These are phyloP conservation scores for Aspergillus intermedius DNA, from an alignment of 2,329 filamentous ascomycete species.

Conservation along the genomic window DNA sequence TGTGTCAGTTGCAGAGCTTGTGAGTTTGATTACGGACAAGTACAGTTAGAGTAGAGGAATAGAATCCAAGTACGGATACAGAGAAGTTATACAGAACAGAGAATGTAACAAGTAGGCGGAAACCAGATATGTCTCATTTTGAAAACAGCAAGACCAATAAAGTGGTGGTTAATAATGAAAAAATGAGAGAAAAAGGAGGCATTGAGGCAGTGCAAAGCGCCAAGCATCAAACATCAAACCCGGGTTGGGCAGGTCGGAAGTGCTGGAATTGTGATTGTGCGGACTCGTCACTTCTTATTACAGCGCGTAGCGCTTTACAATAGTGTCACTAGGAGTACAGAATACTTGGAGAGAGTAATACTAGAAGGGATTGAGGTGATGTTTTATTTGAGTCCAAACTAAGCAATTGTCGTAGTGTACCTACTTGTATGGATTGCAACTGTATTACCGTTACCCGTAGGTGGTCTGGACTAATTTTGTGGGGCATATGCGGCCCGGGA, in stretches of 20 bases:
- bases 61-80: too few species aligned
- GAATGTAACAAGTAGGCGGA: too few species aligned
- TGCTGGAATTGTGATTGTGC: not conserved
- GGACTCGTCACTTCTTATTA: not conserved
- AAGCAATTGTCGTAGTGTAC: not conserved
- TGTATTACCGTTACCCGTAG: not conserved
- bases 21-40: too few species aligned
- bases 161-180: too few species aligned
- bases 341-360: too few species aligned
- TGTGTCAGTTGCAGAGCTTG: too few species aligned
- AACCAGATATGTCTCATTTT: too few species aligned
- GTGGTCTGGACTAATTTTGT: not conserved
- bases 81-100: too few species aligned
- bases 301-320: too few species aligned
- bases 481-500: not conserved
- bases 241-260: not conserved
- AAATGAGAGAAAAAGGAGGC: not conserved
- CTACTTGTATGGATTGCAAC: not conserved
- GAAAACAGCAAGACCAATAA: too few species aligned
- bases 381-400: not conserved
- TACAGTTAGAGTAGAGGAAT: too few species aligned
- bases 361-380: not conserved
- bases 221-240: slow-evolving; percentile 6
- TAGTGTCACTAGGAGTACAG: too few species aligned
- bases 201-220: slow-evolving; percentile 29